Base-by-base conservation (phyloP, 1,284 basidiomycete genomes). In the Xerocomus amazonicus region DNA sequence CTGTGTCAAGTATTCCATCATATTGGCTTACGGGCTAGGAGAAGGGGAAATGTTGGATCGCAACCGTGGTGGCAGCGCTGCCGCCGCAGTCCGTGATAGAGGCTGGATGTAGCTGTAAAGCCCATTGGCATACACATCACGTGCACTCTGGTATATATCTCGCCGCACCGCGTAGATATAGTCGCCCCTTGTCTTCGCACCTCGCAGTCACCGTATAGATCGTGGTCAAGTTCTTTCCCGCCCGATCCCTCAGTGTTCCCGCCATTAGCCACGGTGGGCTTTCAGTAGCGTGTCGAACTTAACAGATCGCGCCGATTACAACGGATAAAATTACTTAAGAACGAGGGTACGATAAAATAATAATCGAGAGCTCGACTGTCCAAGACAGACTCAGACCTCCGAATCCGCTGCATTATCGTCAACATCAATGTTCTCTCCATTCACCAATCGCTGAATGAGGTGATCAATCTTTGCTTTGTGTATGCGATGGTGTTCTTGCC, bases 401-500 rank as follows among this genome's bases (percentile, higher is more conserved):
- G 65, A 52, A 37, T 69, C 67, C 23, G 44, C 57, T 17, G 52
- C 43, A 16, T 48, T 54, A 41, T 70, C 64, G 17, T 70, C 69
- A 3, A 41, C 41, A 39, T 70, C 77, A 35, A 87, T 73, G 46
- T 69, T 74, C 60, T 84, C 80, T 13, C 86, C 87, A 38, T 73
- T 74, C 10, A 62, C 58, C 17, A 90, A 62, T 56, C 75, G 72
- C 52, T 80, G 70, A 34, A 88, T 84, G 34, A 87, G 75, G 67
- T 89, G 81, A 59, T 90, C 88, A 54, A 90, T 90, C 61, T 87
- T 89, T 16, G 80, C 75, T 62, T 90, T 90, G 65, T 91, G 88
- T 59, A 90, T 87, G 37, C 88, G 79, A 65, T 90, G 83, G 60
- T 91, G 88, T 59, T 91, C 88, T 64, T 91, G 88, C 89, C 88